Conservation (phyloP, 2,329 filamentous ascomycete species). For the Calycina herbarum region DNA sequence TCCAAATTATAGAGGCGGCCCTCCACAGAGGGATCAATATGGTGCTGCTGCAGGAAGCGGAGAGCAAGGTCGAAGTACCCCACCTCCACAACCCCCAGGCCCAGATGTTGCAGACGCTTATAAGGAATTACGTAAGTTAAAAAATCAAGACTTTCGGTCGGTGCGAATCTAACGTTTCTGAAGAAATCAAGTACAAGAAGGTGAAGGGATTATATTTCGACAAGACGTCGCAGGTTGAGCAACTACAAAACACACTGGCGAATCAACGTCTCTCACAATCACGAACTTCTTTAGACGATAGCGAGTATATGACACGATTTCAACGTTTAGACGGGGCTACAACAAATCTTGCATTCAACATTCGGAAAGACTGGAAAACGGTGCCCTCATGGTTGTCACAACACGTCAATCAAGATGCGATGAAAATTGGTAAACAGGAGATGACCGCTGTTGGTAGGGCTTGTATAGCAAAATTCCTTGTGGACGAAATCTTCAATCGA, state of each 20-base stretch:
- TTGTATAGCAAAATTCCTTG: conserved; percentile 84
- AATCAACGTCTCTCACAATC: conserved; percentile 95
- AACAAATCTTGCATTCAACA: conserved; percentile 92
- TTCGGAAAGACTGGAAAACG: conserved; percentile 87
- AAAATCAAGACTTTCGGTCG: background rate
- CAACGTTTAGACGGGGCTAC: conserved; percentile 90
- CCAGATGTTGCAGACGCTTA: conserved; percentile 38
- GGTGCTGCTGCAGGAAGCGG: conserved; percentile 26
- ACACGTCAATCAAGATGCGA: conserved; percentile 81
- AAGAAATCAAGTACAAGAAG: conserved; percentile 95
- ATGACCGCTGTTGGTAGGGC: conserved; percentile 96
- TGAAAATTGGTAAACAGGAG: conserved; percentile 87
- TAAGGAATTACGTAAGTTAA: conserved; percentile 45
- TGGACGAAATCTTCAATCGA: conserved; percentile 86
- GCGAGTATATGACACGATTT: conserved; percentile 87
- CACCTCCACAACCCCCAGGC: conserved; percentile 40
- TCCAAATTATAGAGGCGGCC: conserved; percentile 36
- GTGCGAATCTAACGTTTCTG: conserved; percentile 18
- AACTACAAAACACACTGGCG: conserved; percentile 94
- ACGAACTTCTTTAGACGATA: conserved; percentile 91
- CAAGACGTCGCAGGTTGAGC: conserved; percentile 83
- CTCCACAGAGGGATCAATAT: conserved; percentile 37
- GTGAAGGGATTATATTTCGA: conserved; percentile 98
- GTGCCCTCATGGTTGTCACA: conserved; percentile 78
- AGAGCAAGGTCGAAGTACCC: conserved; percentile 48